Evolutionary conservation across 116 monocot genomes (phyloP).

Genomic region (Thalassia testudinum): DNA sequence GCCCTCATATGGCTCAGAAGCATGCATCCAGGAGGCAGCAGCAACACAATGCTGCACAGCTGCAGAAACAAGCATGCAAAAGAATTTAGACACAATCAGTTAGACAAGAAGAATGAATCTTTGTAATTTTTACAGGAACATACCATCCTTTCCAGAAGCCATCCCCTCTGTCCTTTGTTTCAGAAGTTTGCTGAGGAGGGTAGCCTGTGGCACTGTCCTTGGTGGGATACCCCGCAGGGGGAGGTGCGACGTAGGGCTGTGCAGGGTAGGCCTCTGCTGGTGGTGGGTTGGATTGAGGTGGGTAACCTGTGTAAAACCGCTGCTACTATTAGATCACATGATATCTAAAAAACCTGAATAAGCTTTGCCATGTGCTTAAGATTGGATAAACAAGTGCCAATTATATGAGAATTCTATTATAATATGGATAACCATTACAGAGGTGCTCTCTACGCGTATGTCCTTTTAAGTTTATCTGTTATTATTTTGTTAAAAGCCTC

Average conservation of each 20-base stretch:
- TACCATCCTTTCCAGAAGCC: slow-evolving; percentile 59
- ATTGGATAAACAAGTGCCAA: not conserved
- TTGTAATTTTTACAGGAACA: not conserved
- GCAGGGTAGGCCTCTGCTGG: slow-evolving; percentile 5
- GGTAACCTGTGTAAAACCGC: slow-evolving; percentile 1
- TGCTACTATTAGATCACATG: not conserved
- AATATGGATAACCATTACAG: too few species aligned
- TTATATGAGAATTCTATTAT: too few species aligned
- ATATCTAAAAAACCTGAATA: not conserved
- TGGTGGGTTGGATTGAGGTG: not conserved
- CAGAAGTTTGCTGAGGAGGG: slow-evolving; percentile 5
- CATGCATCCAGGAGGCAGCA: slow-evolving; percentile 23
- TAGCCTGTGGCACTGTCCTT: slow-evolving; percentile 1
- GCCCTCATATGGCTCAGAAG: slow-evolving; percentile 2
- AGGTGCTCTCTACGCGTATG: too few species aligned
- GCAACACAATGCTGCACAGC: slow-evolving; percentile 27
- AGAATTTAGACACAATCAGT: too few species aligned
- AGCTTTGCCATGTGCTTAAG: too few species aligned
- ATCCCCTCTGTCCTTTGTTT: slow-evolving; percentile 25
- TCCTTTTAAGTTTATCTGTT: too few species aligned
- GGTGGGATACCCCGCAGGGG: slow-evolving; percentile 25
- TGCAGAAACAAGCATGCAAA: not conserved
- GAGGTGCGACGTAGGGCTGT: slow-evolving; percentile 13
- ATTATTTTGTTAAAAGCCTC: too few species aligned
- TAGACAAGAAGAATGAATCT: too few species aligned